phyloP scores from a whole-genome alignment of 805 yeast species.

The Metschnikowia bowlesiae region DNA sequence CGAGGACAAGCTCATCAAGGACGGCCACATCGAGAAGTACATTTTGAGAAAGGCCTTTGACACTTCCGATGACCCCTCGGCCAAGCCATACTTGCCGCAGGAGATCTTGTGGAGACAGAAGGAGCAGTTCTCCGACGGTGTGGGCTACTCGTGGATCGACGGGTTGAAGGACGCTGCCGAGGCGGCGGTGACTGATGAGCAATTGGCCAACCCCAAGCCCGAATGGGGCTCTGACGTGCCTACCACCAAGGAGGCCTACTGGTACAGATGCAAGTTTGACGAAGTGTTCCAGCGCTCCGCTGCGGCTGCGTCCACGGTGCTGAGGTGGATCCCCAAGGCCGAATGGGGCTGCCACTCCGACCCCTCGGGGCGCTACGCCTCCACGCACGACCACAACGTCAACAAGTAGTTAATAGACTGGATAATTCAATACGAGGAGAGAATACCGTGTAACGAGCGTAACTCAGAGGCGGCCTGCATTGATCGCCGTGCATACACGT shows the following conservation, averaged over 20 bases:
- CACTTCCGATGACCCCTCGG: constrained; percentile 74
- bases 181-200: constrained; percentile 79
- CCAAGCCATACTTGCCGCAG: constrained; percentile 85
- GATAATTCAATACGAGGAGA: no score
- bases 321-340: constrained; percentile 99
- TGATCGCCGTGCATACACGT: no score
- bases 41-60: constrained; percentile 96
- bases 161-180: constrained; percentile 95
- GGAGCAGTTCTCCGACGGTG: constrained; percentile 99
- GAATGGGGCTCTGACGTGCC: constrained; percentile 97
- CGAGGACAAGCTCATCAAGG: constrained; percentile 77
- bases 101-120: constrained; percentile 99
- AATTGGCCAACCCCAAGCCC: constrained; percentile 83
- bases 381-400: constrained; percentile 68
- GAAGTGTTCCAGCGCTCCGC: constrained; percentile 75
- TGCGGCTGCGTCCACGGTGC: constrained; percentile 94
- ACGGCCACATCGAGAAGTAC: constrained; percentile 89
- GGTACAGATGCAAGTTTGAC: constrained; percentile 97
- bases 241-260: constrained; percentile 97
- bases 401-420: constrained; percentile 15
- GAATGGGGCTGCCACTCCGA: constrained; percentile 99
- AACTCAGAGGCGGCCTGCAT: no score
- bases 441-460: no score
- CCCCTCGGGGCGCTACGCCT: constrained; percentile 96
- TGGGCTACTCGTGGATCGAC: constrained; percentile 99